A percentile compares a stretch with the other conserved stretches of the same genome.
Evolutionary conservation across 2,329 filamentous ascomycete genomes (phyloP).

Genomic region (Alternaria angustiovoidea): DNA sequence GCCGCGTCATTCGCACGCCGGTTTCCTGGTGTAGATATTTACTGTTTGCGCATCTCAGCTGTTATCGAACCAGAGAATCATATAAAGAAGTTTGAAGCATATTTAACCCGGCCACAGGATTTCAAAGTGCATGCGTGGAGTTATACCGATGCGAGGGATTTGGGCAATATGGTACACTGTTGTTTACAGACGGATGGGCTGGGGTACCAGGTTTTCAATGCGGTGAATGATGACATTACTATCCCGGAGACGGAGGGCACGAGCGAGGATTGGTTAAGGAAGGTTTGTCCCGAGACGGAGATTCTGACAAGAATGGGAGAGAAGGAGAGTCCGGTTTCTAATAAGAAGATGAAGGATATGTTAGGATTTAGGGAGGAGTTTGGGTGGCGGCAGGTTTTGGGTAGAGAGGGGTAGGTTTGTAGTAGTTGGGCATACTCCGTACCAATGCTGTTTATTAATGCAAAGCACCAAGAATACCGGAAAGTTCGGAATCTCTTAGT

Average conservation of each 20-base stretch:
- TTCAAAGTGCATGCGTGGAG: conserved; percentile 67
- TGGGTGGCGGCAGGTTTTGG: conserved; percentile 54
- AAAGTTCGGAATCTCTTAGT: background rate
- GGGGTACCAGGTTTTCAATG: conserved; percentile 70
- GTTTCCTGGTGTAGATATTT: conserved; percentile 63
- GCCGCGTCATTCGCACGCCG: conserved; percentile 63
- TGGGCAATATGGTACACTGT: conserved; percentile 66
- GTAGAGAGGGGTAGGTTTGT: background rate
- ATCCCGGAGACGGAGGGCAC: conserved; percentile 38
- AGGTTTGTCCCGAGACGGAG: conserved; percentile 57
- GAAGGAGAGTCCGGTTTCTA: conserved; percentile 66
- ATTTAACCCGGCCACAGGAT: conserved; percentile 57
- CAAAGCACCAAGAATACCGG: background rate
- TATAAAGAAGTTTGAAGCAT: conserved; percentile 57
- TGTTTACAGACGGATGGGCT: conserved; percentile 63
- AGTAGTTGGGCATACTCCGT: too few species aligned
- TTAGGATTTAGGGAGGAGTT: conserved; percentile 66
- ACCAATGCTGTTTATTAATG: background rate
- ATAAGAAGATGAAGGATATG: conserved; percentile 65
- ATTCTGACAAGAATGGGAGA: conserved; percentile 63
- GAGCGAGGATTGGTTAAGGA: conserved; percentile 60
- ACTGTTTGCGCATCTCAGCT: conserved; percentile 66
- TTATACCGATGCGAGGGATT: conserved; percentile 67
- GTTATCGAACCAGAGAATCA: conserved; percentile 68
- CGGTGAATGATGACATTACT: conserved; percentile 68